These are phyloP conservation scores for Tuber brumale DNA, from an alignment of 495 filamentous ascomycete genomes.

Conservation along the genomic window DNA sequence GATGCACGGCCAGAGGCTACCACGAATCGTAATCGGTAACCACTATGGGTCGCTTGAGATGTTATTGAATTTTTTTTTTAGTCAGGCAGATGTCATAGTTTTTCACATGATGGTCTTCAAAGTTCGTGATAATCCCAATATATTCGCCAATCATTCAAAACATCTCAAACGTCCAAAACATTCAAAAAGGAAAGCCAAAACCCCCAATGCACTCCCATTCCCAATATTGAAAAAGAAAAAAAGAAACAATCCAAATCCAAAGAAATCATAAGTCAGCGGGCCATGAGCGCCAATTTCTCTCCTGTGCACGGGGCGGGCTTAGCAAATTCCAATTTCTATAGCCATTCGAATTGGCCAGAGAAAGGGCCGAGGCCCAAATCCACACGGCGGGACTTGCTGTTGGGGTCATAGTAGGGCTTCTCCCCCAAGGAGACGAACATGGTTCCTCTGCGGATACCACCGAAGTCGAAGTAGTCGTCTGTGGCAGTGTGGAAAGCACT, in stretches of 20 bases:
- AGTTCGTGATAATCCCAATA: neutral
- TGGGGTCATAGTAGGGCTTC: slow-evolving; percentile 57
- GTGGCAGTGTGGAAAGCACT: slow-evolving; percentile 65
- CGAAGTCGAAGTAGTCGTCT: slow-evolving; percentile 52
- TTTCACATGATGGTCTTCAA: neutral
- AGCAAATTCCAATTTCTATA: neutral
- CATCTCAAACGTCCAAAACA: neutral
- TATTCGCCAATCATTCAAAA: neutral
- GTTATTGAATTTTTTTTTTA: neutral
- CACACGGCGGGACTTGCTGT: slow-evolving; percentile 55
- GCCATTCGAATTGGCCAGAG: slow-evolving; percentile 8
- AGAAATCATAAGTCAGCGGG: neutral
- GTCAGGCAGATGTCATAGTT: neutral
- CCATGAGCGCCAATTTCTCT: neutral
- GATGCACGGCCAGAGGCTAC: neutral
- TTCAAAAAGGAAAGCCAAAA: neutral
- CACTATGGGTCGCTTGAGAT: neutral
- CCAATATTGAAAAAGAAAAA: neutral
- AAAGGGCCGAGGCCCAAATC: slow-evolving; percentile 49
- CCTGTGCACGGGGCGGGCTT: neutral
- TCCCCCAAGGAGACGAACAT: slow-evolving; percentile 63
- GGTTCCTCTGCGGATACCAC: slow-evolving; percentile 23
- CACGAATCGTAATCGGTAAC: neutral
- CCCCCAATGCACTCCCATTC: neutral
- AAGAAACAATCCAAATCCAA: neutral